phyloP scores from a whole-genome alignment of 495 filamentous ascomycete species.

The Penicillium cataractarum region DNA sequence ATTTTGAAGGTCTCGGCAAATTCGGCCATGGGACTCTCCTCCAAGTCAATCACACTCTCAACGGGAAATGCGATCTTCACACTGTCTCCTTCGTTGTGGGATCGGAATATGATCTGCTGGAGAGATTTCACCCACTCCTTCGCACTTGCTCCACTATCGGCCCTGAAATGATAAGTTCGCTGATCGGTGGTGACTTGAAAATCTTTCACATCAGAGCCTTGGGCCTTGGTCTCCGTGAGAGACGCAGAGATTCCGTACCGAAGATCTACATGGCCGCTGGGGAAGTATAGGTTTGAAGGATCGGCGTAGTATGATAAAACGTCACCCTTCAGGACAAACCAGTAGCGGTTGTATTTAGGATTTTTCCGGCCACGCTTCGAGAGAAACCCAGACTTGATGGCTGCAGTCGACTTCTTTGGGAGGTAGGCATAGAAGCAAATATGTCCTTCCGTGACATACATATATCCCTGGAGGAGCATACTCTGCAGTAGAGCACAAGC shows the following conservation, averaged over 20 bases:
- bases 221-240: slow-evolving; percentile 68
- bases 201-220: slow-evolving; percentile 65
- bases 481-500: slow-evolving; percentile 93
- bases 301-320: slow-evolving; percentile 92
- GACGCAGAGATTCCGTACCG: slow-evolving; percentile 88
- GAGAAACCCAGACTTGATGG: slow-evolving; percentile 86
- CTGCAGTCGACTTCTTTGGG: slow-evolving; percentile 80
- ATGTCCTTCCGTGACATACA: slow-evolving; percentile 94
- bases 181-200: slow-evolving; percentile 85
- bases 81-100: slow-evolving; percentile 95
- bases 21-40: slow-evolving; percentile 88
- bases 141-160: slow-evolving; percentile 84
- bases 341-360: slow-evolving; percentile 88
- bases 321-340: slow-evolving; percentile 95
- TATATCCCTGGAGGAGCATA: slow-evolving; percentile 89
- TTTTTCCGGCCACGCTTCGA: slow-evolving; percentile 88
- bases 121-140: slow-evolving; percentile 97
- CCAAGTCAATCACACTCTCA: slow-evolving; percentile 86
- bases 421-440: slow-evolving; percentile 98
- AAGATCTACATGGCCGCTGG: slow-evolving; percentile 87
- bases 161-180: slow-evolving; percentile 82
- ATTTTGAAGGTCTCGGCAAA: slow-evolving; percentile 95
- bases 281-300: slow-evolving; percentile 86
- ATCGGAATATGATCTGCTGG: slow-evolving; percentile 92
- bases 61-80: slow-evolving; percentile 94